Conservation (phyloP, 2,329 filamentous ascomycete species). For the Fusarium sp. region DNA sequence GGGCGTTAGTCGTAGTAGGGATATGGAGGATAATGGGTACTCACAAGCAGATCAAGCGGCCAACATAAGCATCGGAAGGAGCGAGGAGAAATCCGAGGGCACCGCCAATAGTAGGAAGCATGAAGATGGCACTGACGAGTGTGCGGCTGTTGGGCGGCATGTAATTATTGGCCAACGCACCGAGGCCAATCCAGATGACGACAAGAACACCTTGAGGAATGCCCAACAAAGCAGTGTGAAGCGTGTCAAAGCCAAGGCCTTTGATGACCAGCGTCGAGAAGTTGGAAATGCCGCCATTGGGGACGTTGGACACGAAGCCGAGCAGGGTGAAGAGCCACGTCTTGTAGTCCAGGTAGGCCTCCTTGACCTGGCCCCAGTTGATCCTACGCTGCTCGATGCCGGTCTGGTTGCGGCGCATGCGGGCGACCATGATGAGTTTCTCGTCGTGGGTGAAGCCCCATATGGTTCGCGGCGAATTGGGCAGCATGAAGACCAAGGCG, state of each 20-base stretch:
- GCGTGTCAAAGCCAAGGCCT: slow-evolving; percentile 67
- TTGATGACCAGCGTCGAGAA: slow-evolving; percentile 74
- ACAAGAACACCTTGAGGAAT: slow-evolving; percentile 58
- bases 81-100: slow-evolving; percentile 72
- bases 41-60: slow-evolving; percentile 69
- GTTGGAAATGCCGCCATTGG: slow-evolving; percentile 73
- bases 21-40: slow-evolving; percentile 11
- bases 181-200: slow-evolving; percentile 59
- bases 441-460: slow-evolving; percentile 66
- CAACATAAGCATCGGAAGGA: slow-evolving; percentile 63
- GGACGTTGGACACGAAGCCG: slow-evolving; percentile 67
- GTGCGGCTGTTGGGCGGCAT: slow-evolving; percentile 65
- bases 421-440: slow-evolving; percentile 68
- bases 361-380: slow-evolving; percentile 69
- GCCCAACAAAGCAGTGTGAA: slow-evolving; percentile 56
- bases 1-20: fast-evolving
- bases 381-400: slow-evolving; percentile 71
- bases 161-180: slow-evolving; percentile 56
- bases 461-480: slow-evolving; percentile 71
- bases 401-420: slow-evolving; percentile 71
- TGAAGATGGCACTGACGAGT: slow-evolving; percentile 68
- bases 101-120: slow-evolving; percentile 72
- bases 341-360: slow-evolving; percentile 72
- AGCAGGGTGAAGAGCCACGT: slow-evolving; percentile 71
- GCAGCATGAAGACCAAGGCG: slow-evolving; percentile 69